These are phyloP conservation scores for Naganishia antarctica DNA, from an alignment of 768 basidiomycete species.

Conservation along the genomic window DNA sequence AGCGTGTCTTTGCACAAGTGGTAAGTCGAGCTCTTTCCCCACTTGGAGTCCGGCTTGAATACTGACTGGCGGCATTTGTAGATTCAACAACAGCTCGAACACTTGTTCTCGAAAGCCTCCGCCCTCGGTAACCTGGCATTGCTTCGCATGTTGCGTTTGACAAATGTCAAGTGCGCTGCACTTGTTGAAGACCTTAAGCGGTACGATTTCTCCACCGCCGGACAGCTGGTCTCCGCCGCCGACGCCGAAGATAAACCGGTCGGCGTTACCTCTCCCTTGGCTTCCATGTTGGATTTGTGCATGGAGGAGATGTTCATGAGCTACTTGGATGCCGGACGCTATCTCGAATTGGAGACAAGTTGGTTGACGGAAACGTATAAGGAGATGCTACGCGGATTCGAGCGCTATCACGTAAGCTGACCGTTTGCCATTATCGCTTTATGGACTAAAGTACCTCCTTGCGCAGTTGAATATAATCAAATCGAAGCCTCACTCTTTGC, in stretches of 20 bases:
- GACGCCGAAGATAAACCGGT: slow-evolving; percentile 33
- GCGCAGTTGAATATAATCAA: slow-evolving; percentile 54
- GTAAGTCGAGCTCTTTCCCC: slow-evolving; percentile 54
- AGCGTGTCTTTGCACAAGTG: slow-evolving; percentile 94
- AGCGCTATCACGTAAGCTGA: slow-evolving; percentile 75
- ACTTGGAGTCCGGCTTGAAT: not conserved
- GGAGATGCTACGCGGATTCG: slow-evolving; percentile 65
- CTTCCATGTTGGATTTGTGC: slow-evolving; percentile 82
- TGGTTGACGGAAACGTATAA: slow-evolving; percentile 75
- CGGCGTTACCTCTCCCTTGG: slow-evolving; percentile 60
- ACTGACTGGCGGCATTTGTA: slow-evolving; percentile 42
- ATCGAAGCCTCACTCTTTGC: slow-evolving; percentile 59
- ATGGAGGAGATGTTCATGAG: slow-evolving; percentile 95
- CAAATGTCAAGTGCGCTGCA: slow-evolving; percentile 68
- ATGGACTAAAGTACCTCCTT: slow-evolving; percentile 51
- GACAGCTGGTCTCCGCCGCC: not conserved
- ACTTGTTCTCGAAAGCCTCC: slow-evolving; percentile 68
- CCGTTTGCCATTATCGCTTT: not conserved
- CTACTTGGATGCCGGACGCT: slow-evolving; percentile 83
- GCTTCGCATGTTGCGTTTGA: slow-evolving; percentile 80
- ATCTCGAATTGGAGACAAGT: slow-evolving; percentile 84
- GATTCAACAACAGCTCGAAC: slow-evolving; percentile 97
- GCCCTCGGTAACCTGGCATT: slow-evolving; percentile 82
- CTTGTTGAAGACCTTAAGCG: slow-evolving; percentile 87
- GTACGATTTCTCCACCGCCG: slow-evolving; percentile 69